These are phyloP conservation scores for Collybia nuda DNA, from an alignment of 768 basidiomycete species.

Conservation along the genomic window DNA sequence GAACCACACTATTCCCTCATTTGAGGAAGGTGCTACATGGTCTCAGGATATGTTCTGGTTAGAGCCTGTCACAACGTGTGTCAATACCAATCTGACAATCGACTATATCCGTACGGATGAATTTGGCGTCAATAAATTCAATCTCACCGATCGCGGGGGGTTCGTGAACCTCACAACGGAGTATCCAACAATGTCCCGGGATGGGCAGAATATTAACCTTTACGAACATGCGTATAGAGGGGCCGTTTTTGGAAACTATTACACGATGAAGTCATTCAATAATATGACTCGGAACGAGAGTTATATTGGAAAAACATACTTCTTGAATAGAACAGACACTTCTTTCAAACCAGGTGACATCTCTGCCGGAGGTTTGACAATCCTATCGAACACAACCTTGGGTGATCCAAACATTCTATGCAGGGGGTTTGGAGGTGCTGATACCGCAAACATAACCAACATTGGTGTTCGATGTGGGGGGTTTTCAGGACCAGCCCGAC, in stretches of 20 bases:
- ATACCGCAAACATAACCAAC: slow-evolving; percentile 18
- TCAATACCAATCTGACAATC: slow-evolving; percentile 20
- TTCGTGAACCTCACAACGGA: slow-evolving; percentile 9
- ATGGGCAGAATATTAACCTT: slow-evolving; percentile 19
- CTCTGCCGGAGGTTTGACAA: slow-evolving; percentile 1
- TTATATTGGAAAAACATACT: slow-evolving; percentile 10
- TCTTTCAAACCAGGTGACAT: slow-evolving; percentile 6
- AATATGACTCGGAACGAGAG: slow-evolving; percentile 14
- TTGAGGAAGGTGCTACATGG: slow-evolving; percentile 13
- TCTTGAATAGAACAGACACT: slow-evolving; percentile 3
- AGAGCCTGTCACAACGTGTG: slow-evolving; percentile 19
- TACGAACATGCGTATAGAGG: slow-evolving; percentile 19
- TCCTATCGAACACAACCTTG: neutral
- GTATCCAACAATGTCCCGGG: slow-evolving; percentile 10
- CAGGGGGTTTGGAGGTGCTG: slow-evolving; percentile 15
- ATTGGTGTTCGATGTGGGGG: slow-evolving; percentile 17
- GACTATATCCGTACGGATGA: slow-evolving; percentile 11
- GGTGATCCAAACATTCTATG: slow-evolving; percentile 6
- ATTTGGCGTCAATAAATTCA: too few species aligned
- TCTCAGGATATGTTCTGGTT: slow-evolving; percentile 22
- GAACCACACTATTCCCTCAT: slow-evolving; percentile 13
- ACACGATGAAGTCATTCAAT: slow-evolving; percentile 8
- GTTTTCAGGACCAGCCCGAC: slow-evolving; percentile 16
- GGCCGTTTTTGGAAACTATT: slow-evolving; percentile 16
- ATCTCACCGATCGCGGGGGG: too few species aligned